Conservation (phyloP, 371 early-diverging fungal genomes). For the Nosema muscidifuracis region DNA sequence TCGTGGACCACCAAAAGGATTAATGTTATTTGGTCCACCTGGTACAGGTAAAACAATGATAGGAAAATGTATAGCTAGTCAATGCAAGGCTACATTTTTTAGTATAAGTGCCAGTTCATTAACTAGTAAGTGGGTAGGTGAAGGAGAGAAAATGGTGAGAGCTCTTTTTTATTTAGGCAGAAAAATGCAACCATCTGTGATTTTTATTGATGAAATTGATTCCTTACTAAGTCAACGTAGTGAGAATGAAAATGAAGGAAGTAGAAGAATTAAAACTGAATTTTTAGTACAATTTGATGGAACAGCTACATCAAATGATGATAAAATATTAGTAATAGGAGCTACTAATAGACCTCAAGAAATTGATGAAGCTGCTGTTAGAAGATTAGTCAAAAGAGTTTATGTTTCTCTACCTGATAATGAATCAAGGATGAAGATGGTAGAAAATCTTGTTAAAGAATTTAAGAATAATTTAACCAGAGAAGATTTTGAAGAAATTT, state of each 20-base stretch:
- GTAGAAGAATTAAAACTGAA: constrained; percentile 76
- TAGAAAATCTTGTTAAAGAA: constrained; percentile 66
- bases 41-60: constrained; percentile 85
- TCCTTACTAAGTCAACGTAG: constrained; percentile 76
- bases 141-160: constrained; percentile 86
- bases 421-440: constrained; percentile 67
- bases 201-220: constrained; percentile 81
- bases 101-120: constrained; percentile 75
- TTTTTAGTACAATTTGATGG: constrained; percentile 76
- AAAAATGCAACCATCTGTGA: constrained; percentile 74
- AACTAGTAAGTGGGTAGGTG: constrained; percentile 87
- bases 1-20: constrained; percentile 75
- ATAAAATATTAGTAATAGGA: constrained; percentile 75
- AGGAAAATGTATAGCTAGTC: constrained; percentile 80
- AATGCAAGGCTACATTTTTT: constrained; percentile 81
- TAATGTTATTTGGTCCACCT: constrained; percentile 63
- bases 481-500: constrained; percentile 66
- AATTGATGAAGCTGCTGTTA: constrained; percentile 75
- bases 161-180: constrained; percentile 81
- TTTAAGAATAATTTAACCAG: constrained; percentile 64
- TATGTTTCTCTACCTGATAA: constrained; percentile 76
- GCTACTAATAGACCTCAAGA: constrained; percentile 72
- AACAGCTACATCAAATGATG: constrained; percentile 67
- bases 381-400: constrained; percentile 71
- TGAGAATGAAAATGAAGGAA: constrained; percentile 79